These are phyloP conservation scores for Berkeleyomyces rouxiae DNA, from an alignment of 2,329 filamentous ascomycete species.

Conservation along the genomic window DNA sequence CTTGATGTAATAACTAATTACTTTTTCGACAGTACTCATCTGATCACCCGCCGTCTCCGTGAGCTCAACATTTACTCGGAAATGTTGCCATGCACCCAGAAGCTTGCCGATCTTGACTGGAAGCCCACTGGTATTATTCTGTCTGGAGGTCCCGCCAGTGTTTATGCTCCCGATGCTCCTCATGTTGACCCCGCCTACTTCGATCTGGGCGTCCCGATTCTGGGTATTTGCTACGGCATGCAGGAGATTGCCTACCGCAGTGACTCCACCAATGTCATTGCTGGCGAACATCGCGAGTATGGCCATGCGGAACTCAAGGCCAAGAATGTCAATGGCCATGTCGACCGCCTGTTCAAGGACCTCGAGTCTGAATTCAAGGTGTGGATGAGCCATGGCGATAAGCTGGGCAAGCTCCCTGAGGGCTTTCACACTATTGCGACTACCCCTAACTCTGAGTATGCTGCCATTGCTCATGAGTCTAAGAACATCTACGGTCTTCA, in stretches of 20 bases:
- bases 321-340: slow-evolving; percentile 40
- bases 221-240: slow-evolving; percentile 43
- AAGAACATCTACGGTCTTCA: slow-evolving; percentile 69
- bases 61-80: slow-evolving; percentile 72
- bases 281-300: slow-evolving; percentile 35
- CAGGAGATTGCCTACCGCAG: slow-evolving; percentile 51
- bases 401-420: slow-evolving; percentile 57
- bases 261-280: slow-evolving; percentile 41
- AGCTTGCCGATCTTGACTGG: slow-evolving; percentile 58
- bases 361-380: slow-evolving; percentile 41
- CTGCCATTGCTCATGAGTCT: slow-evolving; percentile 56
- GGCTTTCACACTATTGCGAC: slow-evolving; percentile 58
- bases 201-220: slow-evolving; percentile 44
- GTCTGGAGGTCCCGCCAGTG: slow-evolving; percentile 42
- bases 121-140: slow-evolving; percentile 69
- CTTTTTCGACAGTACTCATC: slow-evolving; percentile 46
- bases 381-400: slow-evolving; percentile 85
- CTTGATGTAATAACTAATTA: neutral
- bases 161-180: slow-evolving; percentile 62
- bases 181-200: slow-evolving; percentile 70
- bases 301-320: slow-evolving; percentile 52
- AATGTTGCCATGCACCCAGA: slow-evolving; percentile 76
- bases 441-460: slow-evolving; percentile 61
- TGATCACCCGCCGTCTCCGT: slow-evolving; percentile 59
- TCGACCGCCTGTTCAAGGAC: slow-evolving; percentile 64